Evolutionary conservation across 2,329 filamentous ascomycete genomes (phyloP).

Genomic region (Neopestalotiopsis sp.): DNA sequence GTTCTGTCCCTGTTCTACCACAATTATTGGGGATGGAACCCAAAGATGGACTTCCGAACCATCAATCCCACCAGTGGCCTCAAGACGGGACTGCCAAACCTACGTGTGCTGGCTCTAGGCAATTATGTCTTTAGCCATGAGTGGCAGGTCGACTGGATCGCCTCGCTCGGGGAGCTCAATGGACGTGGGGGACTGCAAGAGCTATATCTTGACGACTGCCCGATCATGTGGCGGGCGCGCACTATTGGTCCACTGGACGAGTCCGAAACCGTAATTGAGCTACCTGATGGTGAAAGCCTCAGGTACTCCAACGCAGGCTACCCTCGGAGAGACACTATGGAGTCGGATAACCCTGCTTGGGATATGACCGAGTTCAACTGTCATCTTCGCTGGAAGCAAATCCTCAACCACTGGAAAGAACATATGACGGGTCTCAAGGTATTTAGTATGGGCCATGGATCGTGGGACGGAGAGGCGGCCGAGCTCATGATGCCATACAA

Average conservation of each 20-base stretch:
- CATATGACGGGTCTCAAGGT: conserved; percentile 11
- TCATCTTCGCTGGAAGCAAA: conserved; percentile 20
- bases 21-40: conserved; percentile 47
- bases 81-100: conserved; percentile 31
- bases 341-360: not conserved
- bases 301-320: conserved; percentile 18
- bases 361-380: conserved; percentile 13
- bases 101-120: conserved; percentile 46
- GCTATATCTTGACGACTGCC: conserved; percentile 50
- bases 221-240: conserved; percentile 34
- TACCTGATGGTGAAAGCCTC: conserved; percentile 6
- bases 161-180: conserved; percentile 36
- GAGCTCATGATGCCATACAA: not conserved
- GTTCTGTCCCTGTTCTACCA: conserved; percentile 45
- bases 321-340: not conserved
- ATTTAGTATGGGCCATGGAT: conserved; percentile 20
- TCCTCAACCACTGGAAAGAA: conserved; percentile 18
- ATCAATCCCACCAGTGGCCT: conserved; percentile 33
- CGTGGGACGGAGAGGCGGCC: not conserved
- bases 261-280: not conserved
- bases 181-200: conserved; percentile 40
- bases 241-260: conserved; percentile 11
- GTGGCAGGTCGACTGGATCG: conserved; percentile 53
- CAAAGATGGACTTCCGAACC: conserved; percentile 41
- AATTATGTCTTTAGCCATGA: conserved; percentile 49